Percentiles rank a stretch among this genome's conserved stretches.
phyloP scores from a whole-genome alignment of 2,329 filamentous ascomycete species.

The Cryphonectria nitschkei region DNA sequence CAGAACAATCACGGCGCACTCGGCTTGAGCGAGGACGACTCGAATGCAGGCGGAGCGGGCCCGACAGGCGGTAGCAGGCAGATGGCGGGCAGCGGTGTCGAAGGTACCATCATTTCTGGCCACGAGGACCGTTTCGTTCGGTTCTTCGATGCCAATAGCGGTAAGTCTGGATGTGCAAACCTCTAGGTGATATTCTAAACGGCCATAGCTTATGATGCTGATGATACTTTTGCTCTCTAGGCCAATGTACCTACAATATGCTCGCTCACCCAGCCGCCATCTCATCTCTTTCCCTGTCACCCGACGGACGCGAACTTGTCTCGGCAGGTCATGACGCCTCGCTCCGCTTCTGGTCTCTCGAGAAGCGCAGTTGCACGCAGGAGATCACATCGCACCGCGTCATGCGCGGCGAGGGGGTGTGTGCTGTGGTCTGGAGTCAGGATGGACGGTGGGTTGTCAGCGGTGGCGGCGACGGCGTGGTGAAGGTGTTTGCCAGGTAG shows the following conservation, averaged over 20 bases:
- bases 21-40: conserved; percentile 68
- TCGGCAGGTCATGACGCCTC: conserved; percentile 95
- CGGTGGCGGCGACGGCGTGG: conserved; percentile 90
- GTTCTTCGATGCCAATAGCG: conserved; percentile 98
- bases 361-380: conserved; percentile 93
- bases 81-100: conserved; percentile 75
- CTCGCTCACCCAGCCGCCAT: conserved; percentile 93
- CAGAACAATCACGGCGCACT: conserved; percentile 50
- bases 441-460: conserved; percentile 95
- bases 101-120: conserved; percentile 93
- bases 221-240: conserved; percentile 50
- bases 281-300: conserved; percentile 86
- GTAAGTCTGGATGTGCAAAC: conserved; percentile 61
- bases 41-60: conserved; percentile 65
- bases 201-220: conserved; percentile 23
- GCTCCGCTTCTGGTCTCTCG: conserved; percentile 94
- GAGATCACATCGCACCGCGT: conserved; percentile 91
- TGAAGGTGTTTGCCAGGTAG: conserved; percentile 81
- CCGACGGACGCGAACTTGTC: conserved; percentile 91
- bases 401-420: conserved; percentile 96
- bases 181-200: neutral
- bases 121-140: conserved; percentile 96
- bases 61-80: conserved; percentile 73
- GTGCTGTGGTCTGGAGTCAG: conserved; percentile 91
- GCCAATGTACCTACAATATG: conserved; percentile 99